phyloP scores from a whole-genome alignment of 176 grass and related monocot species.

The Lolium perenne region DNA sequence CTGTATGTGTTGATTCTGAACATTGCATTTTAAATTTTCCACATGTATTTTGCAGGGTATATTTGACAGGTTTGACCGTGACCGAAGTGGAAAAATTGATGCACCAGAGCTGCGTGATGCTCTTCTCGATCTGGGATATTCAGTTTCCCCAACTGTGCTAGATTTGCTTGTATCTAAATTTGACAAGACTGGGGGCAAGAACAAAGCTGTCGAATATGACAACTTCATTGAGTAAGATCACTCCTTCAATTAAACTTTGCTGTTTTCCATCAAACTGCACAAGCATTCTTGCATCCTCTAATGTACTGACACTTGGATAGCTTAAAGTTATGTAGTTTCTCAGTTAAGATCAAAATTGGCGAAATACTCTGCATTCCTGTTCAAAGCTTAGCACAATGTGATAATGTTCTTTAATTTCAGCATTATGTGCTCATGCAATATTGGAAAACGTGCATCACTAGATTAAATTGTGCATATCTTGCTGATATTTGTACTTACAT shows the following conservation, averaged over 20 bases:
- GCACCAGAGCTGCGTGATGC: constrained; percentile 78
- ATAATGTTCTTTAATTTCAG: background rate
- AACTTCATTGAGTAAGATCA: constrained; percentile 97
- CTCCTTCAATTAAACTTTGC: background rate
- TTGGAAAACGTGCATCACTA: background rate
- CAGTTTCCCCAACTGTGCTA: constrained; percentile 78
- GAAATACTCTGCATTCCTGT: too few relatives aligned
- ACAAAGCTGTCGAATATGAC: constrained; percentile 85
- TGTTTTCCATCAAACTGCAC: background rate
- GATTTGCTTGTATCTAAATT: constrained; percentile 93
- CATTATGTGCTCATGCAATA: background rate
- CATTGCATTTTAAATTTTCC: too few relatives aligned
- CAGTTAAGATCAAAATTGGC: background rate
- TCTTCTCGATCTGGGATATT: constrained; percentile 90
- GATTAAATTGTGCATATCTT: background rate
- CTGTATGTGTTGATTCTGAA: too few relatives aligned
- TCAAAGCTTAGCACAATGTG: background rate
- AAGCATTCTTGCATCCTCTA: background rate
- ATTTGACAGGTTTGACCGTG: constrained; percentile 94
- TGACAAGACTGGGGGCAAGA: constrained; percentile 92
- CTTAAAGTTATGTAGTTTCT: background rate
- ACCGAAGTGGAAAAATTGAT: constrained; percentile 89
- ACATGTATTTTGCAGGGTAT: constrained; percentile 49
- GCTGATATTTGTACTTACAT: background rate
- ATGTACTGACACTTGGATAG: background rate